Evolutionary conservation across 2,329 filamentous ascomycete genomes (phyloP), one percentile per base, ranked within the genome.

Genomic region (Rutstroemia sp.): DNA sequence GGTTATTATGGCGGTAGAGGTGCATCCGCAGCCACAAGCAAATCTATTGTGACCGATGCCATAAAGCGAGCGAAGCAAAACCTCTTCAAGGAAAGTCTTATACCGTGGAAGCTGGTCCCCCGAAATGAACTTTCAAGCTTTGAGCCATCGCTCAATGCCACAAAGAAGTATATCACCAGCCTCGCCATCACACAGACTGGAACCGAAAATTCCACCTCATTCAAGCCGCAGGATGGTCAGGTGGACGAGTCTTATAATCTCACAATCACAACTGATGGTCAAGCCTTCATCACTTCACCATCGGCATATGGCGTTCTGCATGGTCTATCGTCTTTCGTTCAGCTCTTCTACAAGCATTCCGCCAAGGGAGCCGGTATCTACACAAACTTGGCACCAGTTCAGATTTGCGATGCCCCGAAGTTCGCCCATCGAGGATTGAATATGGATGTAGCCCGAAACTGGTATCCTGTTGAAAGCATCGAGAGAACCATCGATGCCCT

Each of bases 361-460:
- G 67, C 75, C 3, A 14, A 23, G 17, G 80, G 79, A 5, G 65
- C 74, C 5, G 79, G 74, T 9, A 70, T 77, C 1, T 95, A 95
- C 73, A 90, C 86, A 1, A 78, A 78, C 0, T 72, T 82, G 39
- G 87, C 86, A 1, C 91, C 91, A 0, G 78, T 95, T 3, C 69
- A 73, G 0, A 88, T 95, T 65, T 71, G 72, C n/a, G 91, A 95
- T 70, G 72, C 76, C 53, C 91, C 91, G 27, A 80, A 81, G 65
- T 95, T 89, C 70, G 71, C 78, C 14, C 88, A 95, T 71, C 84
- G 91, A 46, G 90, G 91, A 12, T 71, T 95, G 53, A 85, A 94
- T 64, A 75, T 95, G 64, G 91, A 95, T 67, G 83, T 89, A 44
- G 79, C 87, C 2, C 79, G 91, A 57, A 86, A 84, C 66, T 94